Evolutionary conservation across 768 basidiomycete genomes (phyloP), one percentile per base, ranked within the genome.

Genomic region (Cubamyces lactineus): DNA sequence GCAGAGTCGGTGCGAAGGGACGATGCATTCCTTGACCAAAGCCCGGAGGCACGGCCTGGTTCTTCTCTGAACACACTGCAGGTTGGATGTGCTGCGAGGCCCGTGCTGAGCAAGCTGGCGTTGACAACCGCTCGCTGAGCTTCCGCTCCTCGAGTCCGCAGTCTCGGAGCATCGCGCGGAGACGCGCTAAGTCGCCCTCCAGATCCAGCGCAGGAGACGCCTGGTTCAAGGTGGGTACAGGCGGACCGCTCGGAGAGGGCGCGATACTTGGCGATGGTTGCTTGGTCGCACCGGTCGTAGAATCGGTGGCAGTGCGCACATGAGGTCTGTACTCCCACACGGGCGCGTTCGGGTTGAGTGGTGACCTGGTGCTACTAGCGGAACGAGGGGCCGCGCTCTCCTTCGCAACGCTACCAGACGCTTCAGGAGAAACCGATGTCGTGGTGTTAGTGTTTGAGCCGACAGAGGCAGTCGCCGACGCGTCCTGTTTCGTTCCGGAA

Each of bases 91-190:
- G 34, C 9, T 34, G 34, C 9, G 34, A 11, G 1, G 9, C 11
- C 34, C 34, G 34, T 11, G 11, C 34, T 34, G 55, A 45, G 16
- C 23, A 15, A 9, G 13, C 21, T 16, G 42, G 42, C 19, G 26
- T n/a, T 15, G 34, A 3, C 11, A 39, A 34, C 13, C 12, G 24
- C 11, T 6, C 19, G n/a, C 40, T 46, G 0, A 45, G 41, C 45
- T 30, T 28, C 47, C 38, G 41, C 16, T 57, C 30, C 34, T 47
- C 49, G 11, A 62, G 26, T 13, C 54, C 61, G 17, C 39, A 57
- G 1, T 62, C 38, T 42, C 30, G 54, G 4, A 62, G 55, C 61
- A 62, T 56, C 13, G 15, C 19, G 3, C 61, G 40, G 9, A 62
- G 42, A 17, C 48, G 54, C 23, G 45, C 39, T 5, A 62, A 13